Conservation (phyloP, 371 early-diverging fungal species). For the Mortierella sp. region DNA sequence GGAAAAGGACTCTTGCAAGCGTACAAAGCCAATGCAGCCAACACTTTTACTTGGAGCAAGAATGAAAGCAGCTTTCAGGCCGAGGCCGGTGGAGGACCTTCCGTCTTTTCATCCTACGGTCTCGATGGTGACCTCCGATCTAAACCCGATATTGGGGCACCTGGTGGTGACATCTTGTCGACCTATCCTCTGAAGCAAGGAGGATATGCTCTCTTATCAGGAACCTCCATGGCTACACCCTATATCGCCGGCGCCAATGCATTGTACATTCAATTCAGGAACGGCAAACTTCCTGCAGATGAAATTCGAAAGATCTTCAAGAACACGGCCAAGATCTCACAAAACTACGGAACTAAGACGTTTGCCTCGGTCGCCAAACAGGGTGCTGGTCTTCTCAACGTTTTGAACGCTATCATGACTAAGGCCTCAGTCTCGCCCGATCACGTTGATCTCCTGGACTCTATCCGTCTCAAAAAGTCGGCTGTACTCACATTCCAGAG, state of each 20-base stretch:
- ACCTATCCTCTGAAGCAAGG: conserved; percentile 35
- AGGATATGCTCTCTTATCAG: conserved; percentile 57
- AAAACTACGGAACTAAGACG: conserved; percentile 5
- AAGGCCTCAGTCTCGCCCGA: conserved; percentile 68
- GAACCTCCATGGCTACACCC: conserved; percentile 68
- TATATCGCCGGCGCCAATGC: conserved; percentile 69
- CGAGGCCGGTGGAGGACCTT: conserved; percentile 61
- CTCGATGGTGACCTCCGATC: conserved; percentile 73
- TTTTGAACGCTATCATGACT: conserved; percentile 64
- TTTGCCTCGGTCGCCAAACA: conserved; percentile 63
- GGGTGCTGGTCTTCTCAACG: conserved; percentile 84
- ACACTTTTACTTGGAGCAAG: conserved; percentile 22
- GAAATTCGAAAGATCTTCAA: conserved; percentile 37
- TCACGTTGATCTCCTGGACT: conserved; percentile 72
- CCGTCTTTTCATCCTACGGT: conserved; percentile 74
- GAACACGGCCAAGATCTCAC: conserved; percentile 51
- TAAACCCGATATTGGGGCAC: conserved; percentile 71
- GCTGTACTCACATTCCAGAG: conserved; percentile 64
- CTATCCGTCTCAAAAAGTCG: conserved; percentile 40
- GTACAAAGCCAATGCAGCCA: conserved; percentile 15
- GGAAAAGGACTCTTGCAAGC: conserved; percentile 40
- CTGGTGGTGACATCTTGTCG: conserved; percentile 48
- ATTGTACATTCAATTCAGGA: conserved; percentile 58
- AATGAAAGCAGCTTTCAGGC: conserved; percentile 13
- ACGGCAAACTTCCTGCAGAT: conserved; percentile 23